These are phyloP conservation scores for Gossypium herbaceum DNA, from an alignment of 345 rosid genomes.

Conservation along the genomic window DNA sequence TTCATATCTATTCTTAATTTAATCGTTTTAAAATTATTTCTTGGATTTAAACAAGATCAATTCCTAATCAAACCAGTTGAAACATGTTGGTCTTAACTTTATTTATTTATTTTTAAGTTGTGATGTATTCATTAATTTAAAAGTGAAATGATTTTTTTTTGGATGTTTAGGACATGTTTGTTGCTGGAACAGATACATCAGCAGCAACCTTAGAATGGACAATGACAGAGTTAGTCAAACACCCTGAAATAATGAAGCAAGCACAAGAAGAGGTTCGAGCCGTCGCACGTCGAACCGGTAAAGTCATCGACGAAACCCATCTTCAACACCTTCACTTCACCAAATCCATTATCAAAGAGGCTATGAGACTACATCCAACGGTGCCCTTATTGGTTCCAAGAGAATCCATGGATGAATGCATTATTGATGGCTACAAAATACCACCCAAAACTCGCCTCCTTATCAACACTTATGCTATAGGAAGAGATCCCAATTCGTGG, in stretches of 20 bases:
- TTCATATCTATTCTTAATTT: no score
- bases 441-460: slow-evolving; percentile 34
- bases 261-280: slow-evolving; percentile 31
- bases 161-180: slow-evolving; percentile 34
- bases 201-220: slow-evolving; percentile 36
- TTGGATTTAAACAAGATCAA: fast-evolving
- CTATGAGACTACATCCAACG: slow-evolving; percentile 10
- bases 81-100: no score
- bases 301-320: slow-evolving; percentile 1
- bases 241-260: slow-evolving; percentile 28
- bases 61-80: no score
- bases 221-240: slow-evolving; percentile 34
- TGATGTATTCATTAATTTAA: no score
- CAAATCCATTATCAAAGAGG: slow-evolving; percentile 1
- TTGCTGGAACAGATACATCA: slow-evolving; percentile 39
- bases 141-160: no score
- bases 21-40: no score
- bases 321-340: not conserved
- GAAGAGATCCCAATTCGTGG: slow-evolving; percentile 15
- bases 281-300: not conserved
- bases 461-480: slow-evolving; percentile 9
- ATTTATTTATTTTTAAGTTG: no score
- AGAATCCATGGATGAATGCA: slow-evolving; percentile 34
- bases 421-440: slow-evolving; percentile 29
- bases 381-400: slow-evolving; percentile 13